Percentiles rank a stretch among this genome's conserved stretches.
phyloP scores from a whole-genome alignment of 2,329 filamentous ascomycete genomes.

The Alternaria hordeiaustralica region DNA sequence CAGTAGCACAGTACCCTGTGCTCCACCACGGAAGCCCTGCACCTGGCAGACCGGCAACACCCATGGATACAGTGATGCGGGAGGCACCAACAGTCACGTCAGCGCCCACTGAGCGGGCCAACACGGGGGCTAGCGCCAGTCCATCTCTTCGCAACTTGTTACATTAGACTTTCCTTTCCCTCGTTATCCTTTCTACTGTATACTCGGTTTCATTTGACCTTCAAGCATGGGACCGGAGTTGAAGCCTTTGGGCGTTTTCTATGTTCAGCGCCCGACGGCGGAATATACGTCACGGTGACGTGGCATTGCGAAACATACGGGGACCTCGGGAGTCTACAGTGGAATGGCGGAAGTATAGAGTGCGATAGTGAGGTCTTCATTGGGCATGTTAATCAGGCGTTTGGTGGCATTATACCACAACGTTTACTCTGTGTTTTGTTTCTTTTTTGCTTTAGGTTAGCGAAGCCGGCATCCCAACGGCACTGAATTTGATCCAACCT shows the following conservation, averaged over 20 bases:
- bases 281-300: constrained; percentile 4
- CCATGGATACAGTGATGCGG: constrained; percentile 45
- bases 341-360: constrained; percentile 13
- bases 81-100: constrained; percentile 36
- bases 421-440: constrained; percentile 24
- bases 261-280: constrained; percentile 27
- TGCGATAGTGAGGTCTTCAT: constrained; percentile 15
- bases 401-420: constrained; percentile 41
- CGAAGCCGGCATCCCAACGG: background rate
- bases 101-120: constrained; percentile 37
- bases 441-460: constrained; percentile 11
- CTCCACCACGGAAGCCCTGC: constrained; percentile 43
- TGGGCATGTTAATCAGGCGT: constrained; percentile 28
- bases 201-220: background rate
- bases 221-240: constrained; percentile 30
- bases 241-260: constrained; percentile 20
- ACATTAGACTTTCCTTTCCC: constrained; percentile 41
- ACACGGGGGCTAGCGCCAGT: constrained; percentile 54
- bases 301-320: constrained; percentile 16
- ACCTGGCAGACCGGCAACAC: constrained; percentile 42
- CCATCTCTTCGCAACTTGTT: constrained; percentile 57
- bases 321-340: background rate
- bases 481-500: background rate
- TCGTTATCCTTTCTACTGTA: constrained; percentile 9
- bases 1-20: constrained; percentile 32